These are phyloP conservation scores for Solanum pennellii DNA, from an alignment of 257 asterid genomes.

Conservation along the genomic window DNA sequence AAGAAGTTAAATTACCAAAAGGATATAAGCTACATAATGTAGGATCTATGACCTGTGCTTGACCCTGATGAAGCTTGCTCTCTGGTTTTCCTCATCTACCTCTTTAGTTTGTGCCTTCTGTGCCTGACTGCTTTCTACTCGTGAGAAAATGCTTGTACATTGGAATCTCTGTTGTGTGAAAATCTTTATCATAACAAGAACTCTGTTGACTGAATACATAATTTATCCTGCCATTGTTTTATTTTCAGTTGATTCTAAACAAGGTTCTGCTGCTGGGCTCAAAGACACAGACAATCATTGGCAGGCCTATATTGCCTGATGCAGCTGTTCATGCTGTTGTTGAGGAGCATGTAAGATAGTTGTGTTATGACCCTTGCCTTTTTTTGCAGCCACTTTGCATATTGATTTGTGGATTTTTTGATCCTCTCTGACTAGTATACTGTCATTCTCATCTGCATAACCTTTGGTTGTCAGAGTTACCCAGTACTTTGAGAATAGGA, in stretches of 20 bases:
- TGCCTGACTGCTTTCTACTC: neutral
- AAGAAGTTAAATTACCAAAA: neutral
- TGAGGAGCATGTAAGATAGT: conserved; percentile 84
- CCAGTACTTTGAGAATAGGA: neutral
- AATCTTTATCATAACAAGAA: neutral
- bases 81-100: neutral
- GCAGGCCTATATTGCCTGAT: conserved; percentile 84
- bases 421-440: neutral
- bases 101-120: neutral
- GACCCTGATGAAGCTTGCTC: neutral
- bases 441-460: neutral
- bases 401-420: neutral
- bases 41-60: neutral
- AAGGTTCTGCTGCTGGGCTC: conserved; percentile 91
- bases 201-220: neutral
- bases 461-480: neutral
- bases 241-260: conserved; percentile 58
- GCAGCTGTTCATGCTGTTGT: conserved; percentile 95
- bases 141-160: neutral
- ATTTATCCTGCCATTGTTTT: neutral
- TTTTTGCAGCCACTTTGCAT: neutral
- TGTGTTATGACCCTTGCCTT: neutral
- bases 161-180: neutral
- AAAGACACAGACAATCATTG: conserved; percentile 59
- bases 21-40: neutral